A percentile compares a stretch with the other conserved stretches of the same genome.
These are phyloP conservation scores for Xylaria cubensis DNA, from an alignment of 495 filamentous ascomycete species.

Conservation along the genomic window DNA sequence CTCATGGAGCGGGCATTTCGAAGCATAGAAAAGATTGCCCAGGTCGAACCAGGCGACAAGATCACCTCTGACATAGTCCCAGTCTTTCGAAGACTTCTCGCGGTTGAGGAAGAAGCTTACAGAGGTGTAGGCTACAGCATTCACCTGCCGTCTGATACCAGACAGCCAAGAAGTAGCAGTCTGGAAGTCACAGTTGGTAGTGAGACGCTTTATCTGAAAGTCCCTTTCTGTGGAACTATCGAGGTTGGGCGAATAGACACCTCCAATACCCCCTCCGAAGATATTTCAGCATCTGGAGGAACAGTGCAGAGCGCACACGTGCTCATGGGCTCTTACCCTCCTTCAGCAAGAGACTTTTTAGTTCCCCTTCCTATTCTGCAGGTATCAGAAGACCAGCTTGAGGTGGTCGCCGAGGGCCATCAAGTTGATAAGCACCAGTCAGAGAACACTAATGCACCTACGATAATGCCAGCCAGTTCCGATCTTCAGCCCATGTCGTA, in stretches of 20 bases:
- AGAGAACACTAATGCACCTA: neutral
- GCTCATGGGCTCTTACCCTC: slow-evolving; percentile 2
- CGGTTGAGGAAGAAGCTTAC: slow-evolving; percentile 33
- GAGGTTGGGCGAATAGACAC: slow-evolving; percentile 14
- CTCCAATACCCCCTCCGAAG: neutral
- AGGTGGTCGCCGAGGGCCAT: neutral
- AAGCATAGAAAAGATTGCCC: slow-evolving; percentile 43
- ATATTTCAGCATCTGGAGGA: neutral
- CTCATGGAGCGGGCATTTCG: slow-evolving; percentile 50
- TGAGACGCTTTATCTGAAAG: slow-evolving; percentile 18
- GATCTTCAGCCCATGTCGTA: neutral
- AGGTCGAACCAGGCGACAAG: slow-evolving; percentile 3
- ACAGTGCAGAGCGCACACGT: neutral
- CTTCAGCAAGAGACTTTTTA: neutral
- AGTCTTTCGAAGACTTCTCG: slow-evolving; percentile 28
- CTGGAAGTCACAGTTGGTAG: neutral
- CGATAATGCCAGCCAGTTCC: neutral
- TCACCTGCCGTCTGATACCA: neutral
- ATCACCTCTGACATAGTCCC: slow-evolving; percentile 12
- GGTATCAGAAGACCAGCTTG: neutral
- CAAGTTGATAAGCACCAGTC: neutral
- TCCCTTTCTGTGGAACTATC: slow-evolving; percentile 33
- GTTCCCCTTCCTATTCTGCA: neutral
- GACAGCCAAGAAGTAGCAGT: neutral
- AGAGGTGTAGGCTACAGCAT: slow-evolving; percentile 14